These are phyloP conservation scores for Coemansia interrupta DNA, from an alignment of 192 early-diverging fungal species.

Conservation along the genomic window DNA sequence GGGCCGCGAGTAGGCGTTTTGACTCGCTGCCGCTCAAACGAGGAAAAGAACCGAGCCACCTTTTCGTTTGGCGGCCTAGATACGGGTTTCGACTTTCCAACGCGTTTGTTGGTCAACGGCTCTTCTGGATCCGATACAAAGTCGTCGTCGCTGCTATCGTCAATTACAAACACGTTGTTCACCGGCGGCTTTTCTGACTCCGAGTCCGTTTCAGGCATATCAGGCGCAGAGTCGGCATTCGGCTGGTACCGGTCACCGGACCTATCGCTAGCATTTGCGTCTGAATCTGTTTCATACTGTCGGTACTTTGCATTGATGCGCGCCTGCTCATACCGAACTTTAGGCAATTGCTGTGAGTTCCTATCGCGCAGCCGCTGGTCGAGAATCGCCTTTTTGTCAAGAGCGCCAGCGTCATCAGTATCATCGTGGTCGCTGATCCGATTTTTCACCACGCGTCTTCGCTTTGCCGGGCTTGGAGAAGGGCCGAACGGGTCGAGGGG, in stretches of 20 bases:
- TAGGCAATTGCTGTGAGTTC: background rate
- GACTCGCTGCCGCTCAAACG: constrained; percentile 24
- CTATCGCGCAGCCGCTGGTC: constrained; percentile 28
- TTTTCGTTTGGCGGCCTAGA: background rate
- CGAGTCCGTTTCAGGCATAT: constrained; percentile 38
- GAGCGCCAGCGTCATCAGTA: constrained; percentile 15
- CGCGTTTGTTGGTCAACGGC: background rate
- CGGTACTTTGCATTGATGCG: constrained; percentile 10
- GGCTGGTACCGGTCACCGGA: background rate
- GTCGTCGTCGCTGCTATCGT: constrained; percentile 42
- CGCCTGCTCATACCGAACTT: constrained; percentile 31
- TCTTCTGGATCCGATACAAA: constrained; percentile 39
- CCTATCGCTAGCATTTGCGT: constrained; percentile 4
- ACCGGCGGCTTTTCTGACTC: constrained; percentile 11
- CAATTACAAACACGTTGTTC: constrained; percentile 28
- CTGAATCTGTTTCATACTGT: constrained; percentile 19
- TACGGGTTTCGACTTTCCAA: no score
- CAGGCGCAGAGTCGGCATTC: background rate
- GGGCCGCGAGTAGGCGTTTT: constrained; percentile 4
- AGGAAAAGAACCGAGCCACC: constrained; percentile 15
- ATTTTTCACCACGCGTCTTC: background rate
- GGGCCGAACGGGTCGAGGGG: constrained; percentile 3
- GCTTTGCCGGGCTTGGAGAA: background rate
- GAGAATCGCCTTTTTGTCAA: constrained; percentile 25
- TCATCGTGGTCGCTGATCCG: constrained; percentile 33